These are phyloP conservation scores for Quambalaria eucalypti DNA, from an alignment of 1,284 basidiomycete genomes.

Conservation along the genomic window DNA sequence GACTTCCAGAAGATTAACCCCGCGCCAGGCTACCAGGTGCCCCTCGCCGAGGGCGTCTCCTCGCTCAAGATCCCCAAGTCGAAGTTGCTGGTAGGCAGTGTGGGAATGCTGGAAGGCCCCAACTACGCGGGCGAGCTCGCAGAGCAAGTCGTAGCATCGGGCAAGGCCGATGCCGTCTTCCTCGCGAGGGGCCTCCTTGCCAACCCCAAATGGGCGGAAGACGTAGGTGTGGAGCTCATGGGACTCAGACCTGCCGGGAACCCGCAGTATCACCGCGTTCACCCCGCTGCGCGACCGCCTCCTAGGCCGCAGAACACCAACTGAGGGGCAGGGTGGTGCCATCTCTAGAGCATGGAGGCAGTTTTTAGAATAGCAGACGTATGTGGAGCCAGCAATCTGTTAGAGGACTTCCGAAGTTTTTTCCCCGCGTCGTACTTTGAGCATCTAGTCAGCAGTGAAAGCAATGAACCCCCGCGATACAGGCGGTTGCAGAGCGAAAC, in stretches of 20 bases:
- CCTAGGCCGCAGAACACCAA: constrained; percentile 10
- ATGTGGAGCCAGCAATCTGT: too few relatives aligned
- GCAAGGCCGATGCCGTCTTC: constrained; percentile 24
- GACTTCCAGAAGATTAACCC: constrained; percentile 23
- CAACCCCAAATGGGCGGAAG: constrained; percentile 33
- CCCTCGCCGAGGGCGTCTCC: constrained; percentile 21
- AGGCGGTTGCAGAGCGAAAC: too few relatives aligned
- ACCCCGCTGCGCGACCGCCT: constrained; percentile 1
- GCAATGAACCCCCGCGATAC: too few relatives aligned
- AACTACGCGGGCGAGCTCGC: constrained; percentile 26
- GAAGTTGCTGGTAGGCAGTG: constrained; percentile 26
- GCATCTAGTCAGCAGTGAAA: too few relatives aligned
- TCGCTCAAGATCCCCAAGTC: constrained; percentile 12
- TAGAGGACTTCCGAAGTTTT: too few relatives aligned
- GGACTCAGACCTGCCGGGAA: constrained; percentile 18
- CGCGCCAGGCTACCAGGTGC: constrained; percentile 36
- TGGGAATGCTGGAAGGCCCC: constrained; percentile 37
- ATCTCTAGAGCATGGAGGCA: too few relatives aligned
- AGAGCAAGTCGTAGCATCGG: constrained; percentile 23
- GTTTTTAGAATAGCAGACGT: too few relatives aligned
- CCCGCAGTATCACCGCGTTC: constrained; percentile 28
- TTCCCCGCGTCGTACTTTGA: too few relatives aligned
- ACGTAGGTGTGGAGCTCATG: constrained; percentile 20
- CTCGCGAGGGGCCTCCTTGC: constrained; percentile 30
- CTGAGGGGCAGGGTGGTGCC: background rate